Evolutionary conservation across 176 grass and related monocot genomes (phyloP).

Genomic region (Coix lacrymajobi): DNA sequence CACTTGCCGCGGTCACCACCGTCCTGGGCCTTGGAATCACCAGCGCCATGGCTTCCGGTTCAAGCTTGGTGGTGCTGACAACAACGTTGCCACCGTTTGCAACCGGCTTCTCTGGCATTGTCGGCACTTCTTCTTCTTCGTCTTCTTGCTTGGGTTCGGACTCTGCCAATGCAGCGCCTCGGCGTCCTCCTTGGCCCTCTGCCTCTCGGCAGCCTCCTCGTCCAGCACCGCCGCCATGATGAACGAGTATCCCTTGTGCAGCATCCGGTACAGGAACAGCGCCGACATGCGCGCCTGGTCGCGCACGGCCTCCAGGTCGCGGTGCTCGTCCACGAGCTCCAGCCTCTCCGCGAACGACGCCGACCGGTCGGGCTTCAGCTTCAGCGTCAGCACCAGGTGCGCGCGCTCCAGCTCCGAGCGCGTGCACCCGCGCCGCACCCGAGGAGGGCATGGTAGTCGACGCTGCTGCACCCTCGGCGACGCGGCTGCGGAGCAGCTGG

Average conservation of each 20-base stretch:
- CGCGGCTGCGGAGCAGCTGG: conserved; percentile 53
- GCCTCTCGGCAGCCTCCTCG: conserved; percentile 45
- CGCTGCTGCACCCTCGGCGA: conserved; percentile 31
- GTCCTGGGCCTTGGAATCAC: background rate
- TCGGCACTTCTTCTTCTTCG: too few species aligned
- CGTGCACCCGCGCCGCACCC: conserved; percentile 55
- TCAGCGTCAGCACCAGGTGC: conserved; percentile 72
- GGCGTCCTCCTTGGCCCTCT: conserved; percentile 42
- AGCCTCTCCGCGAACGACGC: conserved; percentile 71
- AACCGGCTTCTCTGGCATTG: background rate
- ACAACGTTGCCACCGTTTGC: background rate
- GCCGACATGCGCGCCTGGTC: conserved; percentile 97
- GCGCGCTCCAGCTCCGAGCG: conserved; percentile 68
- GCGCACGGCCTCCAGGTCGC: conserved; percentile 65
- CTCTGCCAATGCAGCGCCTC: background rate
- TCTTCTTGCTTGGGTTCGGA: background rate
- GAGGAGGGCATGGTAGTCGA: conserved; percentile 75
- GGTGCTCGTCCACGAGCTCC: conserved; percentile 84
- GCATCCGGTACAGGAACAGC: conserved; percentile 81
- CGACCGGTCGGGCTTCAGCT: conserved; percentile 77
- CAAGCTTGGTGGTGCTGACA: background rate
- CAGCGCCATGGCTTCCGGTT: background rate
- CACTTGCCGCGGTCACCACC: background rate
- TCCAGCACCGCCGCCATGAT: conserved; percentile 52
- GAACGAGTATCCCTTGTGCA: conserved; percentile 76